Base-by-base conservation (phyloP, 2,329 filamentous ascomycete genomes). In the Fusarium lateritium region DNA sequence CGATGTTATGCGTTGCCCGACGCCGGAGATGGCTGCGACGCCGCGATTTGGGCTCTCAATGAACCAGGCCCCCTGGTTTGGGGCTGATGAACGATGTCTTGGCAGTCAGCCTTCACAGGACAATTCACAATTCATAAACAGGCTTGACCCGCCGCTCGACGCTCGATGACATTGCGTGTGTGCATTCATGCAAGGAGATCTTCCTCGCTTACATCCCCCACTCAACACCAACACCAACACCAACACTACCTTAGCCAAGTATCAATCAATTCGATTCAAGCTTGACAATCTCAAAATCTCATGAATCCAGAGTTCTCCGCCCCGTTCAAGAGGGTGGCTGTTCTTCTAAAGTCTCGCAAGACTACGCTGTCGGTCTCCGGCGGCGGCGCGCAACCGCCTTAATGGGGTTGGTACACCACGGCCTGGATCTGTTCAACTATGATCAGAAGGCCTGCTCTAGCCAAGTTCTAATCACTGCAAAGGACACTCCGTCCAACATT, bases 401-500 rank as follows among this genome's bases (percentile, higher is more conserved):
- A 65, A 75, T 75, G 72, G 61, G 60, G 17, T 33, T 75, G 17
- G 65, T 75, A 54, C 72, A 72, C 31, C 73, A 76, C 55, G 76
- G 76, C 28, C 74, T 78, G 24, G 77, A 80, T 62, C 76, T 80
- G 28, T 80, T 80, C 66, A 78, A 77, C 65, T 80, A 79, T 62
- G 79, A 80, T 67, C 79, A 77, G 46, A 67, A 71, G 36, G 65
- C 69, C 46, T 74, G 77, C 44, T 76, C 77, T 40, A 70, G 69
- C n/a, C 76, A 78, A 50, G 73, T 80, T 43, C 73, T 80, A n/a
- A 70, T 80, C 45, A 74, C 69, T 7, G 71, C 75, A 11, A 65
- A 75, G 6, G 68, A 69, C 6, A 67, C 73, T 7, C 69, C 67
- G 34, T 80, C 79, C 22, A 76, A 77, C 52, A 71, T 79, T 31